Percentiles rank a stretch among this genome's conserved stretches.
Conservation (phyloP, 306 rosid genomes). For the Gastrolobium bilobum region DNA sequence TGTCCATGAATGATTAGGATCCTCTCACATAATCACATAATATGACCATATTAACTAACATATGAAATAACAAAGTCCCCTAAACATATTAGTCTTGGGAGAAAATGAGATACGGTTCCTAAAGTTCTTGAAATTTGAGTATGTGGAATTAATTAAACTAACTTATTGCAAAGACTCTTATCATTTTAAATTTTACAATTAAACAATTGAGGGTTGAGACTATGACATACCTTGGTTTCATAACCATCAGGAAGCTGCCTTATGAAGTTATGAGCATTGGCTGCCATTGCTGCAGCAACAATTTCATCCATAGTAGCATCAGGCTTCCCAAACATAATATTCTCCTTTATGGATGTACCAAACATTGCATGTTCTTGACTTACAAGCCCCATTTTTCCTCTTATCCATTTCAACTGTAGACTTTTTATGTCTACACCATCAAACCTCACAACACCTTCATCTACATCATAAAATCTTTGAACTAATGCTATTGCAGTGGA, state of each 20-base stretch:
- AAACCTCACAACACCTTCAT: constrained; percentile 71
- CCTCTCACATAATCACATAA: too few relatives aligned
- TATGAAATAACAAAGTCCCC: too few relatives aligned
- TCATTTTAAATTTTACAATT: not conserved
- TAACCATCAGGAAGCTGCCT: constrained; percentile 94
- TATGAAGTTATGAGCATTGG: constrained; percentile 94
- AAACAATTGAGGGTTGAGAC: not conserved
- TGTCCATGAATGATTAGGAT: too few relatives aligned
- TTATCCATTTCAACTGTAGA: constrained; percentile 78
- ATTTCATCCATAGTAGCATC: constrained; percentile 90
- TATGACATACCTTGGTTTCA: constrained; percentile 79
- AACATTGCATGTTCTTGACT: constrained; percentile 97
- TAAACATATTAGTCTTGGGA: not conserved
- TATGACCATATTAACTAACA: too few relatives aligned
- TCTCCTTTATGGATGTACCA: constrained; percentile 88
- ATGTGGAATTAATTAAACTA: not conserved
- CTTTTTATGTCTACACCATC: constrained; percentile 83
- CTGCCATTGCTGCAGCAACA: constrained; percentile 80
- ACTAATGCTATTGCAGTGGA: constrained; percentile 88
- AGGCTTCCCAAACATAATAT: constrained; percentile 88
- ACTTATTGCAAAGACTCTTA: not conserved
- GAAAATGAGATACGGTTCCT: not conserved
- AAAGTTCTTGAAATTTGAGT: not conserved
- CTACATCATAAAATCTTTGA: constrained; percentile 85
- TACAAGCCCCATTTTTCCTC: constrained; percentile 92